Percentiles rank a stretch among this genome's conserved stretches.
phyloP scores from a whole-genome alignment of 2,329 filamentous ascomycete genomes.

The Xylaria sp. region DNA sequence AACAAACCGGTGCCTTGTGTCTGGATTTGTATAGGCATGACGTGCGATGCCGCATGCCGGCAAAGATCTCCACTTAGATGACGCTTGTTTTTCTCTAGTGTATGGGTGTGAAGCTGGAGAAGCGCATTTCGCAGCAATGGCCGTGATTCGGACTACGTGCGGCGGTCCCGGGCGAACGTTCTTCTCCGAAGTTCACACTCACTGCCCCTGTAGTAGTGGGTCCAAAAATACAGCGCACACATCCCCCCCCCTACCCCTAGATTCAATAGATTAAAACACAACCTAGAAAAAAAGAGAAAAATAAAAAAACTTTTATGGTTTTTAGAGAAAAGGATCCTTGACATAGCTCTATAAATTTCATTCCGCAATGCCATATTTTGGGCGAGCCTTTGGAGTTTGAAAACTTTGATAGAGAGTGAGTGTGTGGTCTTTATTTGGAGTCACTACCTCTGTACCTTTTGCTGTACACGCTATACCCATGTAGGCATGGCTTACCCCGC shows the following conservation, averaged over 20 bases:
- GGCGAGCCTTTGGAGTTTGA: too few relatives aligned
- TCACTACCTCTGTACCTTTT: not conserved
- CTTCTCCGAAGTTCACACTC: not conserved
- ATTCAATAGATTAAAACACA: too few relatives aligned
- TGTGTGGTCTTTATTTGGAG: too few relatives aligned
- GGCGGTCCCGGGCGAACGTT: constrained; percentile 5
- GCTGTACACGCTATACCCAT: not conserved
- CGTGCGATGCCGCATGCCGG: not conserved
- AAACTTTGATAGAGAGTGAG: too few relatives aligned
- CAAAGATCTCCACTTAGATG: not conserved
- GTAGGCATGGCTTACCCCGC: not conserved
- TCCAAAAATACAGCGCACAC: too few relatives aligned
- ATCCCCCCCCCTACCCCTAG: too few relatives aligned
- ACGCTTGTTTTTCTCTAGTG: not conserved
- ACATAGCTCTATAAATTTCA: too few relatives aligned
- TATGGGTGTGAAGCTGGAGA: not conserved
- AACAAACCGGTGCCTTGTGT: not conserved
- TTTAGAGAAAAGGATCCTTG: too few relatives aligned
- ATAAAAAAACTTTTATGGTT: too few relatives aligned
- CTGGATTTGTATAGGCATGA: not conserved
- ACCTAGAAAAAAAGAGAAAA: too few relatives aligned
- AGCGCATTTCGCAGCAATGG: constrained; percentile 12
- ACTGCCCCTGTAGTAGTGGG: too few relatives aligned
- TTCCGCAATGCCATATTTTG: too few relatives aligned
- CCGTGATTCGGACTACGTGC: constrained; percentile 17